Evolutionary conservation across 352 stramenopile genomes (phyloP).

Genomic region (Sclerospora graminicola): DNA sequence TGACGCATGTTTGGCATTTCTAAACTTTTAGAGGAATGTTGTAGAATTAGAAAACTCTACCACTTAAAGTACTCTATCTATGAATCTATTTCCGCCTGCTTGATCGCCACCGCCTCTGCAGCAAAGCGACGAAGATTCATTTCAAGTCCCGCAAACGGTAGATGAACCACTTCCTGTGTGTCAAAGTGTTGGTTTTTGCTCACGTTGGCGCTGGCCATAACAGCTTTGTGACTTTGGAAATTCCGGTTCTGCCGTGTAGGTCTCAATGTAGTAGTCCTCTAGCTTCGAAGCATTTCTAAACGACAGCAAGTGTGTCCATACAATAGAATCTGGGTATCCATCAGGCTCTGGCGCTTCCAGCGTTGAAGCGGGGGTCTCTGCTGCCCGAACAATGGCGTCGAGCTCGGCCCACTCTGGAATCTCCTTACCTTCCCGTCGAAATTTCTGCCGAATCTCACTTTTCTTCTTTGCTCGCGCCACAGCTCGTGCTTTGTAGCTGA

Average conservation of each 20-base stretch:
- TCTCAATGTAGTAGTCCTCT: slow-evolving; percentile 43
- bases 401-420: slow-evolving; percentile 15
- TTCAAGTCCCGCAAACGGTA: slow-evolving; percentile 17
- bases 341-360: slow-evolving; percentile 15
- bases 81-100: neutral
- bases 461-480: slow-evolving; percentile 14
- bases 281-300: slow-evolving; percentile 31
- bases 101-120: slow-evolving; percentile 7
- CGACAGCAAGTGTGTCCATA: slow-evolving; percentile 65
- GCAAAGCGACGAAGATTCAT: slow-evolving; percentile 17
- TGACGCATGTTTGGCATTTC: slow-evolving; percentile 11
- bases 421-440: slow-evolving; percentile 13
- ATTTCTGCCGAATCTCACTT: slow-evolving; percentile 11
- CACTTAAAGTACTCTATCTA: no score
- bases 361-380: slow-evolving; percentile 16
- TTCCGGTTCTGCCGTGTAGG: slow-evolving; percentile 30
- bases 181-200: slow-evolving; percentile 20
- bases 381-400: slow-evolving; percentile 6
- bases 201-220: slow-evolving; percentile 37
- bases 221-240: slow-evolving; percentile 50
- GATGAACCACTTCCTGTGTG: slow-evolving; percentile 8
- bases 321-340: slow-evolving; percentile 32
- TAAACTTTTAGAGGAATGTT: no score
- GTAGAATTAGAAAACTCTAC: no score
- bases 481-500: slow-evolving; percentile 15